Evolutionary conservation across 768 basidiomycete species (phyloP).

Genomic region (Russula lepida): DNA sequence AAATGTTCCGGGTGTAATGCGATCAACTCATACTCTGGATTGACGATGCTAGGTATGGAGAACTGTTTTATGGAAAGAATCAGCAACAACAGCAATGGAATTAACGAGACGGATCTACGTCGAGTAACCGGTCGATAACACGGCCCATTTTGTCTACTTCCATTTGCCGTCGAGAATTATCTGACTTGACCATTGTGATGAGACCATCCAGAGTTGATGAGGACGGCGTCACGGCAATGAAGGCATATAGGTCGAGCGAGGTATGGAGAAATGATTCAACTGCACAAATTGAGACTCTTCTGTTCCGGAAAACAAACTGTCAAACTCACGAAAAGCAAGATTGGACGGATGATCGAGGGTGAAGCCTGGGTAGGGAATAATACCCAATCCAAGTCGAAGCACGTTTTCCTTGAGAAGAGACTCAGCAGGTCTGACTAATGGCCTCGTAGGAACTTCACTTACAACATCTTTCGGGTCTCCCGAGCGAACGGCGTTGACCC

Average conservation of each 20-base stretch:
- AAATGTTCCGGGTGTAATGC: neutral
- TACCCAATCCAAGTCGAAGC: neutral
- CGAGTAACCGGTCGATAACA: too few relatives aligned
- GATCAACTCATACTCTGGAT: neutral
- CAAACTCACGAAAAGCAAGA: neutral
- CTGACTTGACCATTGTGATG: too few relatives aligned
- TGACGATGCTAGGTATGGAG: neutral
- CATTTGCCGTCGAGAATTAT: too few relatives aligned
- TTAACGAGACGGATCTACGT: too few relatives aligned
- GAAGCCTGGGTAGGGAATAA: neutral
- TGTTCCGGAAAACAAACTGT: too few relatives aligned
- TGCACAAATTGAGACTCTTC: too few relatives aligned
- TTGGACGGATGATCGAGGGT: neutral
- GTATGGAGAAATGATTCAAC: too few relatives aligned
- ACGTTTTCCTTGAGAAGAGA: neutral
- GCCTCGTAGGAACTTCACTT: neutral
- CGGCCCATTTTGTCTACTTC: too few relatives aligned
- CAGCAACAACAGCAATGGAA: too few relatives aligned
- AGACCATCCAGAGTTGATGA: too few relatives aligned
- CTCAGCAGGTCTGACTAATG: neutral
- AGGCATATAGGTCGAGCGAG: too few relatives aligned
- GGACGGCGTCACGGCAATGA: too few relatives aligned
- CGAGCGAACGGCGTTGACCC: neutral
- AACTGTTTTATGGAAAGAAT: neutral
- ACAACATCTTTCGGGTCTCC: neutral